Percentiles rank a stretch among this genome's conserved stretches.
Evolutionary conservation across 148 eudicot species (phyloP).

Genomic region (Polygonum aviculare): DNA sequence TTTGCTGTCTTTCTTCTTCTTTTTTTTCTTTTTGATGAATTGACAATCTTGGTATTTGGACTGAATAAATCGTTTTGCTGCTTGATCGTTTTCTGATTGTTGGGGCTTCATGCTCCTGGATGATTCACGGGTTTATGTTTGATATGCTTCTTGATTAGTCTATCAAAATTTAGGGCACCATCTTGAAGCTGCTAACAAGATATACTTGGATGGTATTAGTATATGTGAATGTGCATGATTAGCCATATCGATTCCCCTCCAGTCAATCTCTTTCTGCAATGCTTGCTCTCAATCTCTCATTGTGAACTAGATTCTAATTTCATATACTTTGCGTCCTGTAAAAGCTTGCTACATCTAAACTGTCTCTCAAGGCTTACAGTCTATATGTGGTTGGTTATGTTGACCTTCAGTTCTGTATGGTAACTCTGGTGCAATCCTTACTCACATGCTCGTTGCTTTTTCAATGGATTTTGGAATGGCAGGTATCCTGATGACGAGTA

Average conservation of each 20-base stretch:
- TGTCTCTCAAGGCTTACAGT: not conserved
- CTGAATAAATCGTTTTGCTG: not conserved
- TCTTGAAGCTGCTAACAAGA: not conserved
- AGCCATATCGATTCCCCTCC: not conserved
- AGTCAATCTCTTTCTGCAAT: not conserved
- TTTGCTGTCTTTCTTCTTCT: not conserved
- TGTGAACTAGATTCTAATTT: not conserved
- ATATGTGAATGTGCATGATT: not conserved
- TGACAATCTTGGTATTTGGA: not conserved
- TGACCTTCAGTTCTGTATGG: not conserved
- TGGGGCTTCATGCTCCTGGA: not conserved
- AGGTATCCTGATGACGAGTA: constrained; percentile 88
- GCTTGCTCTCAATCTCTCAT: not conserved
- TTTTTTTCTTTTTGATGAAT: not conserved
- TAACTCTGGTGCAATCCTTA: not conserved
- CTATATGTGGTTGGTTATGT: not conserved
- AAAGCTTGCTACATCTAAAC: not conserved
- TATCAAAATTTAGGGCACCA: not conserved
- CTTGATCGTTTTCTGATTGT: not conserved
- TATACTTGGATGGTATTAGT: not conserved
- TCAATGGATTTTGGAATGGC: constrained; percentile 12
- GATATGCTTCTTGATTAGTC: not conserved
- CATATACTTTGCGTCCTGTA: not conserved
- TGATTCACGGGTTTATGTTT: not conserved
- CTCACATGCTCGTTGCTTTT: not conserved